Evolutionary conservation across 2,329 filamentous ascomycete species (phyloP).

Genomic region (Arthrobotrys sphaeroides): DNA sequence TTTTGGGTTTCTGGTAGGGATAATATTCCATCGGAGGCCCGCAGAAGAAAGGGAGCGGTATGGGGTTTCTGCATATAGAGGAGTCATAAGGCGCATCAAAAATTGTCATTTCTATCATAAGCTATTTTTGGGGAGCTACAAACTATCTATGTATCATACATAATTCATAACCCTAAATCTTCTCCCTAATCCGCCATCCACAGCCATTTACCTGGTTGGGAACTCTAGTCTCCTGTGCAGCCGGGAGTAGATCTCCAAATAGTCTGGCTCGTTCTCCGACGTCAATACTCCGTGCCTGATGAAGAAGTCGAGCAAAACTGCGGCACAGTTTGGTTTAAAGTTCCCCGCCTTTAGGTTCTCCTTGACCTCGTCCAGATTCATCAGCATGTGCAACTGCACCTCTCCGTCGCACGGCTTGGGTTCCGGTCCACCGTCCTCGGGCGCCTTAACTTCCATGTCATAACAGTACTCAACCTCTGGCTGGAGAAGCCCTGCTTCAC

Average conservation of each 20-base stretch:
- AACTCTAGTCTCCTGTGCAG: conserved; percentile 84
- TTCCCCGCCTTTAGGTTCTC: conserved; percentile 74
- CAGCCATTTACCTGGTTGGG: conserved; percentile 69
- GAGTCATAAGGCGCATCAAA: conserved; percentile 38
- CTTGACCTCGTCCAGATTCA: conserved; percentile 71
- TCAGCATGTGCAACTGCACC: conserved; percentile 73
- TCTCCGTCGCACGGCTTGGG: conserved; percentile 86
- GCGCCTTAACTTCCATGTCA: conserved; percentile 75
- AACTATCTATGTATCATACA: background rate
- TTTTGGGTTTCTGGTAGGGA: background rate
- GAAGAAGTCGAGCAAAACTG: conserved; percentile 84
- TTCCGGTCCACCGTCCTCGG: conserved; percentile 67
- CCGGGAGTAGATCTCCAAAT: conserved; percentile 71
- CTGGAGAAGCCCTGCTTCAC: conserved; percentile 75
- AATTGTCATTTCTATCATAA: background rate
- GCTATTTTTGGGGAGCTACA: background rate
- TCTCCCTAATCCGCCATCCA: conserved; percentile 26
- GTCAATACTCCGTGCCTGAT: conserved; percentile 84
- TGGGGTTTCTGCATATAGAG: conserved; percentile 27
- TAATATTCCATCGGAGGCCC: no score
- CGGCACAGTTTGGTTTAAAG: conserved; percentile 90
- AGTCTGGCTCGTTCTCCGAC: conserved; percentile 78
- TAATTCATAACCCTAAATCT: background rate
- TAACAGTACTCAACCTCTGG: conserved; percentile 93
- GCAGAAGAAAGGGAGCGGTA: background rate